Percentiles rank a stretch among this genome's conserved stretches.
These are phyloP conservation scores for Pseudotulostoma volvatum DNA, from an alignment of 495 filamentous ascomycete genomes.

Conservation along the genomic window DNA sequence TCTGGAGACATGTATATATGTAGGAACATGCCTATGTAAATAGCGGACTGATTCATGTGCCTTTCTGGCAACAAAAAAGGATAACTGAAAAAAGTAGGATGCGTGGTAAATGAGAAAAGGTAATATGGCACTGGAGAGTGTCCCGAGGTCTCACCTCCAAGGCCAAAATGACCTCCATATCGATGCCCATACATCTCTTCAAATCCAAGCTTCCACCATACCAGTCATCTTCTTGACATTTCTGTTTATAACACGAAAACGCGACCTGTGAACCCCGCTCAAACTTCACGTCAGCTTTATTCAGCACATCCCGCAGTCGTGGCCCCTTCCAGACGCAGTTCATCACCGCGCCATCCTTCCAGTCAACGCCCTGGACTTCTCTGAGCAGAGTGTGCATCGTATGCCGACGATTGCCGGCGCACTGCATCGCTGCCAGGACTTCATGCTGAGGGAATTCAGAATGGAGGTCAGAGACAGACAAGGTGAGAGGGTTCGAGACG, in stretches of 20 bases:
- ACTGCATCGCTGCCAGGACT: conserved; percentile 41
- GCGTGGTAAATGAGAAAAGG: too few relatives aligned
- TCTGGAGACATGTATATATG: too few relatives aligned
- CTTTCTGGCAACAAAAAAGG: background rate
- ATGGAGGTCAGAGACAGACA: conserved; percentile 23
- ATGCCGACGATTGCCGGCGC: conserved; percentile 47
- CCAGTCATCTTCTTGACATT: conserved; percentile 37
- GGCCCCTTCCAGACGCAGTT: conserved; percentile 45
- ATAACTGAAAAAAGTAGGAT: too few relatives aligned
- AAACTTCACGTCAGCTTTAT: conserved; percentile 18
- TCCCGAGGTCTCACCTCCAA: conserved; percentile 29
- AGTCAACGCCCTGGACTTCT: conserved; percentile 47
- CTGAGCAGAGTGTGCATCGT: conserved; percentile 46
- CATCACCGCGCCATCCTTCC: conserved; percentile 47
- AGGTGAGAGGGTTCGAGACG: conserved; percentile 14
- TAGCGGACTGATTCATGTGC: too few relatives aligned
- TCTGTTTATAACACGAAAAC: conserved; percentile 35
- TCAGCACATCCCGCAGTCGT: conserved; percentile 36
- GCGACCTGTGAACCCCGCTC: conserved; percentile 27
- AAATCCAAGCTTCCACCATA: conserved; percentile 39
- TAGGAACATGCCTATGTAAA: too few relatives aligned
- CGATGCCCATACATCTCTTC: conserved; percentile 26
- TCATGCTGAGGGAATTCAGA: conserved; percentile 34
- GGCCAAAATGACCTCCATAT: conserved; percentile 37
- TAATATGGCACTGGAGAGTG: too few relatives aligned